Evolutionary conservation across 2,329 filamentous ascomycete genomes (phyloP), one percentile per base, ranked within the genome.

Genomic region (Sclerotinia borealis): DNA sequence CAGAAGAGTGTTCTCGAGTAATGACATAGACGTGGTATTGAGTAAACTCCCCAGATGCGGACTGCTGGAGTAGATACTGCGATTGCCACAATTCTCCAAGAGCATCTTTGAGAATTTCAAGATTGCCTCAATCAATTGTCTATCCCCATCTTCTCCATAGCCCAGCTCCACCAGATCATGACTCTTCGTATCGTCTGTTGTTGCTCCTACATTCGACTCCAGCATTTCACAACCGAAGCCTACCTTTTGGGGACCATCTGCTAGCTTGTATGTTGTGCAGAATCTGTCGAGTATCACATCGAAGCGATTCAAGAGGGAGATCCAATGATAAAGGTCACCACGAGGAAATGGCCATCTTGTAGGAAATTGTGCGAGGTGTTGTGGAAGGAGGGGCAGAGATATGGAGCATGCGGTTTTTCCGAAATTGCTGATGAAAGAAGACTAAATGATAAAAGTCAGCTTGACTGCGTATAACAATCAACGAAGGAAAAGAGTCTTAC

Each of bases 241-340:
- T 69, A 86, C 84, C 52, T 81, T 85, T 77, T 99, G 96, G 2
- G 92, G 92, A 0, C 91, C 92, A 64, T 89, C 83, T 66, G 86
- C 85, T 63, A 99, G 81, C 66, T 86, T 86, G 78, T 99, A 99
- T 68, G 86, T 87, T 63, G 85, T 82, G 76, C 88, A 92, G 75
- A 96, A 92, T 45, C 85, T 81, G 71, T 96, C 91, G 47, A 99
- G 80, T 68, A 98, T 87, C 72, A 85, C 85, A 77, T 99, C 95
- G 76, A 99, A 98, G 64, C 92, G 88, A 76, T 99, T 96, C 65
- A 99, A 79, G 29, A 96, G 83, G 34, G 91, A 88, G 69, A 99
- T 97, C 96, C 96, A 99, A 80, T 99, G 93, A 75, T 98, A 98
- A 36, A 98, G 81, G 75, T 99, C 95, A 65, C 95, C 96, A 75